phyloP scores from a whole-genome alignment of 2,329 filamentous ascomycete genomes.

The Colletotrichum karsti region DNA sequence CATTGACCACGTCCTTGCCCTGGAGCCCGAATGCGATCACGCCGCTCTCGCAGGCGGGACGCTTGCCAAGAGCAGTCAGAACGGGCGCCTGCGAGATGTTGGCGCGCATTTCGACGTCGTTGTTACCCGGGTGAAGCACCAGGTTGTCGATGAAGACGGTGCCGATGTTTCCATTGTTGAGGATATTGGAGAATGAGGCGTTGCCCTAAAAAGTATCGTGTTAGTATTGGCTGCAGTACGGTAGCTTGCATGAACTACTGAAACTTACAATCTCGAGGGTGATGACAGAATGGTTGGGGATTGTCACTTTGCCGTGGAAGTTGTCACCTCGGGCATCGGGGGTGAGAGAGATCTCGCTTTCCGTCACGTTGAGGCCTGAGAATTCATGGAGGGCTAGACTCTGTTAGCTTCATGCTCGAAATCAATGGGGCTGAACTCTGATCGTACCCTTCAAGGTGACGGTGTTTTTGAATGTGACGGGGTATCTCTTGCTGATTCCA shows the following conservation, averaged over 20 bases:
- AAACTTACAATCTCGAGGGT: slow-evolving; percentile 69
- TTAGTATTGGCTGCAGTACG: not conserved
- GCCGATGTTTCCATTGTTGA: slow-evolving; percentile 61
- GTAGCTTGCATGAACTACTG: not conserved
- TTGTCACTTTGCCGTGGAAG: slow-evolving; percentile 66
- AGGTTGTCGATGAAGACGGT: slow-evolving; percentile 66
- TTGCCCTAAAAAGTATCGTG: slow-evolving; percentile 59
- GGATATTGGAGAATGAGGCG: slow-evolving; percentile 66
- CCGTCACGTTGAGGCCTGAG: slow-evolving; percentile 59
- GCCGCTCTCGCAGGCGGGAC: slow-evolving; percentile 63
- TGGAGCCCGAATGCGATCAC: slow-evolving; percentile 63
- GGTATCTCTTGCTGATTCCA: slow-evolving; percentile 57
- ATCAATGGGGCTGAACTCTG: not conserved
- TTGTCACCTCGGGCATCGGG: slow-evolving; percentile 59
- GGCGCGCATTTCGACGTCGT: slow-evolving; percentile 63
- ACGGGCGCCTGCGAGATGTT: slow-evolving; percentile 59
- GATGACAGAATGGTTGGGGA: slow-evolving; percentile 71
- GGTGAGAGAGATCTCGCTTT: slow-evolving; percentile 55
- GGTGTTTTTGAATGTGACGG: slow-evolving; percentile 65
- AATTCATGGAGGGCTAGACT: slow-evolving; percentile 60
- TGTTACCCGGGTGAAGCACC: slow-evolving; percentile 65
- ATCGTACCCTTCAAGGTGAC: slow-evolving; percentile 51
- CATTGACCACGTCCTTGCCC: slow-evolving; percentile 59
- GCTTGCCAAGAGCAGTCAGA: slow-evolving; percentile 50
- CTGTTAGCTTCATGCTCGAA: slow-evolving; percentile 15